A percentile compares a stretch with the other conserved stretches of the same genome.
These are phyloP conservation scores for Saccharomyces hybrid DNA, from an alignment of 1,139 yeast species.

Conservation along the genomic window DNA sequence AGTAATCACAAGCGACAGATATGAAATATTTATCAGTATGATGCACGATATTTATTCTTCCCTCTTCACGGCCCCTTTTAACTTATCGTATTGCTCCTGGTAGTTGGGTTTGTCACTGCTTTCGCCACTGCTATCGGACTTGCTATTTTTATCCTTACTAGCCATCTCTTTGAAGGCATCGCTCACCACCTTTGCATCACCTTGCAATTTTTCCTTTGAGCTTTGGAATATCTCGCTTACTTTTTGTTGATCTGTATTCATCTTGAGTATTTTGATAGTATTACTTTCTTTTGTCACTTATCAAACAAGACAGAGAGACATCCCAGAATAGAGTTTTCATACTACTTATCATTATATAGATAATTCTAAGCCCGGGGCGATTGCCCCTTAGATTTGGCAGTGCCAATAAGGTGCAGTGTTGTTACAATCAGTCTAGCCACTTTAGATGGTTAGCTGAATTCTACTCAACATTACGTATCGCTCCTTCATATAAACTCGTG, in stretches of 20 bases:
- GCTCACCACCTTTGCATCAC: constrained; percentile 15
- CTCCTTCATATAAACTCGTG: not conserved
- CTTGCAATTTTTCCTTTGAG: constrained; percentile 19
- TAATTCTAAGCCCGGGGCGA: not conserved
- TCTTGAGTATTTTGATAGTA: not conserved
- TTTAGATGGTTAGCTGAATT: not conserved
- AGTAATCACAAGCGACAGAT: too few relatives aligned
- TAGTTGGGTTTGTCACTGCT: constrained; percentile 7
- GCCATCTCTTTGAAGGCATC: constrained; percentile 16
- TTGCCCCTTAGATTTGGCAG: not conserved
- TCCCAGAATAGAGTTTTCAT: not conserved
- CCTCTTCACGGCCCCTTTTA: constrained; percentile 13
- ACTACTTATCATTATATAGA: not conserved
- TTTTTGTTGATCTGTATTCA: not conserved
- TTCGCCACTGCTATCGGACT: constrained; percentile 8
- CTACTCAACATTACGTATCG: not conserved
- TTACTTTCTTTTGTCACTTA: not conserved
- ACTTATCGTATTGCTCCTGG: constrained; percentile 9
- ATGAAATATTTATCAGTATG: too few relatives aligned
- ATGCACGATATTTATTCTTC: constrained; percentile 1
- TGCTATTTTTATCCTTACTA: constrained; percentile 7
- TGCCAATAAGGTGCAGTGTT: not conserved
- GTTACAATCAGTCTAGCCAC: not conserved
- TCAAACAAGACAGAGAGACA: not conserved
- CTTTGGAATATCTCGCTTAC: constrained; percentile 17